These are phyloP conservation scores for Pythium phragmiticola DNA, from an alignment of 352 stramenopile species.

Conservation along the genomic window DNA sequence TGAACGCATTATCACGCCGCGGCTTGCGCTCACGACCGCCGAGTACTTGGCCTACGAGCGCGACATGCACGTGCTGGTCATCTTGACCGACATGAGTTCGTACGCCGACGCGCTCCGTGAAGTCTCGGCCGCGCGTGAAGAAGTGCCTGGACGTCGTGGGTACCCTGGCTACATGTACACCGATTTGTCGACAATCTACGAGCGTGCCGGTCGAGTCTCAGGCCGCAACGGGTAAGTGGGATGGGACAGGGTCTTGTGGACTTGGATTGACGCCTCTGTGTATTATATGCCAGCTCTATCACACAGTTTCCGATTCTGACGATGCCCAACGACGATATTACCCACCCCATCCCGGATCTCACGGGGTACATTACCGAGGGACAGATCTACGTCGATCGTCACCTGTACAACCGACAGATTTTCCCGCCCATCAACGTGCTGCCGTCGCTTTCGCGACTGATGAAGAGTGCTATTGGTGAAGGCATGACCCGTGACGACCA, in stretches of 20 bases:
- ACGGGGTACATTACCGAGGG: conserved; percentile 99
- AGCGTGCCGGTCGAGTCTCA: conserved; percentile 96
- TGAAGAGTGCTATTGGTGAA: conserved; percentile 99
- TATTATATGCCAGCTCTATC: conserved; percentile 79
- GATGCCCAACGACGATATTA: conserved; percentile 99
- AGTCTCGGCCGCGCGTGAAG: conserved; percentile 92
- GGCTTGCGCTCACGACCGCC: conserved; percentile 97
- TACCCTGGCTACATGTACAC: conserved; percentile 99
- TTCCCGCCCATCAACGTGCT: conserved; percentile 99
- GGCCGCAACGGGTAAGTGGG: conserved; percentile 91
- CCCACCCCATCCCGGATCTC: conserved; percentile 99
- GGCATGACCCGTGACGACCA: conserved; percentile 99
- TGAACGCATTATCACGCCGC: conserved; percentile 99
- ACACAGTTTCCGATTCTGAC: conserved; percentile 99
- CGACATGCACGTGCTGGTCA: conserved; percentile 99
- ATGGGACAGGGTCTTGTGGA: neutral
- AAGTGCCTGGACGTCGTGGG: conserved; percentile 97
- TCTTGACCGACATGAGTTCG: conserved; percentile 99
- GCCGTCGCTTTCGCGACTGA: conserved; percentile 97
- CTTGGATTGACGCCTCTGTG: neutral
- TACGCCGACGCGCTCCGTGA: conserved; percentile 98
- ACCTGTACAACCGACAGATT: conserved; percentile 98
- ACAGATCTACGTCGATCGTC: conserved; percentile 97
- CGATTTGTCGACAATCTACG: conserved; percentile 99
- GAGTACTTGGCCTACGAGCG: conserved; percentile 99